Evolutionary conservation across 257 asterid genomes (phyloP), one percentile per base, ranked within the genome.

Genomic region (Prunella vulgaris): DNA sequence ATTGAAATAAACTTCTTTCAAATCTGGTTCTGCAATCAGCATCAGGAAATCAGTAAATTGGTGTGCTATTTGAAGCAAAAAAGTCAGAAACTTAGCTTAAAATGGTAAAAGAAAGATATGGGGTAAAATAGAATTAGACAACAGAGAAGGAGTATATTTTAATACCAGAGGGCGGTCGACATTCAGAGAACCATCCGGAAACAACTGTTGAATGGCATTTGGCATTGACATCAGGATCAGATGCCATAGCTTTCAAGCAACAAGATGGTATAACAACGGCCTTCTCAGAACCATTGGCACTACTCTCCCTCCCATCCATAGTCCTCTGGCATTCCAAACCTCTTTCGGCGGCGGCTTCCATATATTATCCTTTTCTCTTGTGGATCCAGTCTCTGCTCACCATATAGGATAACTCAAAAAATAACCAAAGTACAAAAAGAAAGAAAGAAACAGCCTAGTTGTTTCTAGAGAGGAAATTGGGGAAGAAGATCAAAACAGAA

Each of bases 151-250:
- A 18, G 33, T 18, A 28, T 18, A 27, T 49, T 51, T 17, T 22
- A 75, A 40, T 74, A 90, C 96, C 96, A 62, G 85, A 69, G 46
- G 84, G 74, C 32, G 82, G 40, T 37, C 24, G 80, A 33, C 63
- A 74, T 81, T 84, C 87, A 65, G 95, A 87, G 78, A 94, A 91
- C 97, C 97, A 94, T 86, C 99, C 99, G 54, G 99, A 89, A 76
- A 92, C 90, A 72, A 89, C 93, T 0, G 97, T 94, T 3, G 92
- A 85, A 71, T 89, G 97, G 75, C 87, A 78, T 64, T 71, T 89
- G 70, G 89, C 95, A 62, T 81, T 96, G 44, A 66, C 74, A 79
- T 86, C 96, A 24, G 97, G 93, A 73, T 74, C 78, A 74, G 82
- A 79, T 21, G 86, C 85, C 84, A 57, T 77, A 73, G 97, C 93